Evolutionary conservation across 140 eudicot genomes (phyloP).

Genomic region (Cichorium intybus): DNA sequence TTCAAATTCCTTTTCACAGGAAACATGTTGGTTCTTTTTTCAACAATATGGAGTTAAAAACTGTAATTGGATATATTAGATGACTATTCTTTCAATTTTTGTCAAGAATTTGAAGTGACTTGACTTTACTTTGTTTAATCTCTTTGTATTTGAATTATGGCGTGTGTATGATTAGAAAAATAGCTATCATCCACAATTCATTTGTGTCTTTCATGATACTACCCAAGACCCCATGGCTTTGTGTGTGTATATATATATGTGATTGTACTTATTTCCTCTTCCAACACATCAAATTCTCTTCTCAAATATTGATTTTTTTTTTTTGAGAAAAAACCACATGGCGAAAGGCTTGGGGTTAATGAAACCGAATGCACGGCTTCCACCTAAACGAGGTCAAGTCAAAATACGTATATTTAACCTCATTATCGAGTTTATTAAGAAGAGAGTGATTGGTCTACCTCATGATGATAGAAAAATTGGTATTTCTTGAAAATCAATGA

Average conservation of each 20-base stretch:
- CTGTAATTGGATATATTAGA: background rate
- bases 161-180: background rate
- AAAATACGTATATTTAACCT: conserved; percentile 18
- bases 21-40: background rate
- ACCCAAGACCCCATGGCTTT: conserved; percentile 3
- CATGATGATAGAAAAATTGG: background rate
- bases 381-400: conserved; percentile 33
- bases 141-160: conserved; percentile 7
- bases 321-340: background rate
- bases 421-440: conserved; percentile 10
- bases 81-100: background rate
- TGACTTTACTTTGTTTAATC: conserved; percentile 2
- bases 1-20: conserved; percentile 9
- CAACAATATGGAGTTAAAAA: background rate
- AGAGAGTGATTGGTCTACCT: conserved; percentile 3
- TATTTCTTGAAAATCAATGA: conserved; percentile 4
- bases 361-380: conserved; percentile 19
- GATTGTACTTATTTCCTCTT: conserved; percentile 4
- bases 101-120: conserved; percentile 9
- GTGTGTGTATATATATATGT: conserved; percentile 4
- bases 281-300: conserved; percentile 1
- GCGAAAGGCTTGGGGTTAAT: conserved; percentile 6
- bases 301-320: background rate
- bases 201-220: conserved; percentile 27
- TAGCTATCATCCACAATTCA: background rate